Evolutionary conservation across 805 yeast genomes (phyloP), one percentile per base, ranked within the genome.

Genomic region (Barnettozyma populi): DNA sequence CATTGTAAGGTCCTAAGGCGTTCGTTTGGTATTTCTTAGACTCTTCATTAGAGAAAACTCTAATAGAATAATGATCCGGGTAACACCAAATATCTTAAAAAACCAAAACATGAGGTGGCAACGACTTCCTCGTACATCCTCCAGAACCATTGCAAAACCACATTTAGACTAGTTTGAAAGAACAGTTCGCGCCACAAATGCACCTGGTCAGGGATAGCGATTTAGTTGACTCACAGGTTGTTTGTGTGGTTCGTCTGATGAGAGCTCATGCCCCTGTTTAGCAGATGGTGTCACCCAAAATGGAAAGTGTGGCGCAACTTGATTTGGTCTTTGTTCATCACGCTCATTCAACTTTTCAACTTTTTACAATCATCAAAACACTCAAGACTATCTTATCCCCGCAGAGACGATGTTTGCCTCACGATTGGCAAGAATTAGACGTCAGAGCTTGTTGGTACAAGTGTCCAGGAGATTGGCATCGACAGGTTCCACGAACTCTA

Each of bases 401-500:
- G 5, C 16, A 39, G 21, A 24, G 21, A 24, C n/a, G n/a, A n/a
- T 27, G 42, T 23, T n/a, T 16, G 14, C 21, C 18, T 14, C 42
- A 24, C 2, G 34, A 13, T 8, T 24, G 5, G n/a, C 31, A 39
- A 25, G 31, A 23, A 4, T 39, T 7, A 13, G 34, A 39, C 18
- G 16, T 18, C 19, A 24, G 20, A 7, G 8, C 4, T 18, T 23
- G 32, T n/a, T 35, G 42, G 16, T 31, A 16, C 24, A 40, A 19
- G 20, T 16, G 16, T 27, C 16, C 18, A 24, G 36, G 23, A 44
- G 47, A 23, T 37, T 36, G 46, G 21, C 21, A 24, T 45, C 44
- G 14, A 31, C 49, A 16, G n/a, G 43, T 20, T 5, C n/a, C 41
- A 9, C 24, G 18, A 9, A 18, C 34, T 19, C 10, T 32, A 32